Base-by-base conservation (phyloP, 179 eudicot genomes). In the Spinacia oleracea region DNA sequence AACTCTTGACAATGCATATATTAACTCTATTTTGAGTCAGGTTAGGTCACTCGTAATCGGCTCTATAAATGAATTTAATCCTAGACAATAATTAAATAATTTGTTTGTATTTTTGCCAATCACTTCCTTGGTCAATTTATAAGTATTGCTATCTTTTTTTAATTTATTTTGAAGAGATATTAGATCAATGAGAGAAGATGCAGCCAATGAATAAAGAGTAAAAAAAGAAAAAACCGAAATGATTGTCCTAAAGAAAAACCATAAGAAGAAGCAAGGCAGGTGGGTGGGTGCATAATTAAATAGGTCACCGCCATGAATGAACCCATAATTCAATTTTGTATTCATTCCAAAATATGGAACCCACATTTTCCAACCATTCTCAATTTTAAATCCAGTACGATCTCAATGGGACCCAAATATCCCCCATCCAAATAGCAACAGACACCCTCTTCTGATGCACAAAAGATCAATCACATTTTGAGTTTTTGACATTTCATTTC, bases 381-480 rank as follows among this genome's bases (percentile, higher is more conserved):
- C 83, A 73, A 77, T 74, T 77, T 71, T 82, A 81, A 74, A 81
- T 81, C 81, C 62, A 74, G 55, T 55, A 59, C 55, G 65, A 81
- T 81, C 82, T 64, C 25, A 60, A 20, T 60, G 84, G 84, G 79
- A 32, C 84, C 84, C 75, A 60, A 29, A 43, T 73, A 62, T 46
- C 46, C 79, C 32, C 35, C 70, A 74, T 74, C 84, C 84, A 84
- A 74, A 78, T 78, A 65, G 77, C 83, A 78, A 76, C 74, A 59
- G 58, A 56, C 83, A 76, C 9, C 4, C 59, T 21, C 60, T 79
- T 34, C 38, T 72, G 50, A 56, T 73, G 80, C 56, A 50, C 43
- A 45, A 65, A 59, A 60, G 38, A 40, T 63, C 45, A 53, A 69
- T 58, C 20, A 34, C 65, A 68, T 42, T 65, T 69, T 40, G 6